phyloP scores from a whole-genome alignment of 208 protist genomes.

The Leishmania aethiopica region DNA sequence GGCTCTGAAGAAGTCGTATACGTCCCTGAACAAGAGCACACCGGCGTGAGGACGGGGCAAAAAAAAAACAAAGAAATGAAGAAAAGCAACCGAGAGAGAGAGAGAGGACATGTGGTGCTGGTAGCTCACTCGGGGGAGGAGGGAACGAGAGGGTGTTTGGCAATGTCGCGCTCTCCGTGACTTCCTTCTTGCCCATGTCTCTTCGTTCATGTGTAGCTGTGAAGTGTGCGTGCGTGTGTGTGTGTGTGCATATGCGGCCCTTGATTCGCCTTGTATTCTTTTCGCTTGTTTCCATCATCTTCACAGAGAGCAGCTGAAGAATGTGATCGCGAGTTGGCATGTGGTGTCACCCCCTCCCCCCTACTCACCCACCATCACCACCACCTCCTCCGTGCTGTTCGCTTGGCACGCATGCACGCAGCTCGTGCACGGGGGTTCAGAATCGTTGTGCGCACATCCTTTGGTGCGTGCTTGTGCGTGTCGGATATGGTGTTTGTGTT shows the following conservation, averaged over 20 bases:
- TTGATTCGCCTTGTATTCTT: not conserved
- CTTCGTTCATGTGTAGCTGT: not conserved
- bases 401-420: not conserved
- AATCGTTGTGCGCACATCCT: not conserved
- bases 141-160: not conserved
- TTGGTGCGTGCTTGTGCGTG: not conserved
- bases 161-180: not conserved
- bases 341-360: not conserved
- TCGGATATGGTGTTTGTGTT: not conserved
- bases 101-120: not conserved
- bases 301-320: not conserved
- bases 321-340: not conserved
- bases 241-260: not conserved
- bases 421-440: not conserved
- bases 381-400: not conserved
- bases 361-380: not conserved
- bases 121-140: not conserved
- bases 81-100: not conserved
- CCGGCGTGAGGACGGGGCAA: not conserved
- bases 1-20: conserved; percentile 55
- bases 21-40: conserved; percentile 34
- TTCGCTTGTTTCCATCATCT: not conserved
- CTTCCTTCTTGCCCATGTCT: not conserved
- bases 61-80: not conserved
- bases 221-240: no score